Conservation (phyloP, 345 rosid genomes). For the Noccaea caerulescens region DNA sequence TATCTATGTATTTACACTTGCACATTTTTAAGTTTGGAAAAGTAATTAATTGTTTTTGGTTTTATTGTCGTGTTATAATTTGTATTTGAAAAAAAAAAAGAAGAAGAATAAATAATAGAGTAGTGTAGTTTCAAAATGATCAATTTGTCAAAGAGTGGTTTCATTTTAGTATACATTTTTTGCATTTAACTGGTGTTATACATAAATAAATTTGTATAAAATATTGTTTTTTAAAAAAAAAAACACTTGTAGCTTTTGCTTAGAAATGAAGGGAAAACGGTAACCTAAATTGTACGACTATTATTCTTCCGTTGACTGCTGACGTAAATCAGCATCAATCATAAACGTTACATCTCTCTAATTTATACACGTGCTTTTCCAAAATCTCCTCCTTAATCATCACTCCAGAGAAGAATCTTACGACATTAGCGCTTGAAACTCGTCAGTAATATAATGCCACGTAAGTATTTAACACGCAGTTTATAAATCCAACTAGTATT, state of each 20-base stretch:
- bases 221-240: neutral
- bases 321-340: conserved; percentile 28
- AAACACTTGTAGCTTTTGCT: conserved; percentile 17
- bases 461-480: neutral
- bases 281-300: conserved; percentile 27
- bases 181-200: neutral
- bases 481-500: neutral
- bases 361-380: conserved; percentile 31
- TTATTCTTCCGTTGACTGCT: conserved; percentile 16
- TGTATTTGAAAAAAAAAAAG: too few species aligned
- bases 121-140: too few species aligned
- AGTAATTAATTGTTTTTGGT: too few species aligned
- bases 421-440: conserved; percentile 23
- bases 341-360: conserved; percentile 11
- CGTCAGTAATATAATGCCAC: conserved; percentile 21
- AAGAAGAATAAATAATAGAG: too few species aligned
- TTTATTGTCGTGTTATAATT: too few species aligned
- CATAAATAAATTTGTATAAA: neutral
- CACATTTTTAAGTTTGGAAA: too few species aligned
- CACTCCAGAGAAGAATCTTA: neutral
- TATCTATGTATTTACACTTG: too few species aligned
- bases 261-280: conserved; percentile 23
- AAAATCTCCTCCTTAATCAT: conserved; percentile 24
- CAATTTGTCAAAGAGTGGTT: too few species aligned
- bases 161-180: neutral